phyloP scores from a whole-genome alignment of 176 grass and related monocot species.

The Aegilops tauschii region DNA sequence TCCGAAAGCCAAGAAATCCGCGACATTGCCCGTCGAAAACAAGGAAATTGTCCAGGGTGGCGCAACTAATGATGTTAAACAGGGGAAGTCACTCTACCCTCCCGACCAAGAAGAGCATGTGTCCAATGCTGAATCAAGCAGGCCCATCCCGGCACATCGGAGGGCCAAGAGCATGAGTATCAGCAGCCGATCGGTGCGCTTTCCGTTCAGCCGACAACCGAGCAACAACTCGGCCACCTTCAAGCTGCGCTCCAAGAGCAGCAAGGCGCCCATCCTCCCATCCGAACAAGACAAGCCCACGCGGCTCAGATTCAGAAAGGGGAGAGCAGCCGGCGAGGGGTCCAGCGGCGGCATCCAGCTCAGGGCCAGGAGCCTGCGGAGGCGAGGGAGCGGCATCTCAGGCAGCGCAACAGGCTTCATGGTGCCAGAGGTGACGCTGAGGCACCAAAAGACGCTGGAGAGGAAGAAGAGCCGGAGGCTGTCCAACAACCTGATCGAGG shows the following conservation, averaged over 20 bases:
- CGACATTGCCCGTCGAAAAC: background rate
- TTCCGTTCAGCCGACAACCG: constrained; percentile 29
- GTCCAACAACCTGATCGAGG: constrained; percentile 62
- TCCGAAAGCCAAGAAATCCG: constrained; percentile 9
- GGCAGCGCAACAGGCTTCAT: background rate
- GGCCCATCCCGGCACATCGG: constrained; percentile 19
- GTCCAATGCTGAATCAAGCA: background rate
- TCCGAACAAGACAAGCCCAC: background rate
- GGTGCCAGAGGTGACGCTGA: constrained; percentile 36
- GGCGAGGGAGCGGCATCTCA: constrained; percentile 19
- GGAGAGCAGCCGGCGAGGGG: constrained; percentile 21
- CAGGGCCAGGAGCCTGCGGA: constrained; percentile 48
- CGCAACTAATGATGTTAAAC: background rate
- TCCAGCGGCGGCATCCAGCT: constrained; percentile 36
- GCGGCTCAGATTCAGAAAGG: constrained; percentile 41
- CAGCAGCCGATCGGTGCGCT: constrained; percentile 17
- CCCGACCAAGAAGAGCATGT: constrained; percentile 8
- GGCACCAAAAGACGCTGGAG: constrained; percentile 62
- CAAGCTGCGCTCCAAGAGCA: constrained; percentile 50
- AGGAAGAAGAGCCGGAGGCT: constrained; percentile 60
- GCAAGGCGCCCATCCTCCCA: constrained; percentile 8
- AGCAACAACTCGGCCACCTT: constrained; percentile 32
- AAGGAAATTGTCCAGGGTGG: background rate
- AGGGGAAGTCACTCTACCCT: background rate
- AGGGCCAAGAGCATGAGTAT: constrained; percentile 30